Conservation (phyloP, 192 early-diverging fungal species). For the Haplosporangium gracile region DNA sequence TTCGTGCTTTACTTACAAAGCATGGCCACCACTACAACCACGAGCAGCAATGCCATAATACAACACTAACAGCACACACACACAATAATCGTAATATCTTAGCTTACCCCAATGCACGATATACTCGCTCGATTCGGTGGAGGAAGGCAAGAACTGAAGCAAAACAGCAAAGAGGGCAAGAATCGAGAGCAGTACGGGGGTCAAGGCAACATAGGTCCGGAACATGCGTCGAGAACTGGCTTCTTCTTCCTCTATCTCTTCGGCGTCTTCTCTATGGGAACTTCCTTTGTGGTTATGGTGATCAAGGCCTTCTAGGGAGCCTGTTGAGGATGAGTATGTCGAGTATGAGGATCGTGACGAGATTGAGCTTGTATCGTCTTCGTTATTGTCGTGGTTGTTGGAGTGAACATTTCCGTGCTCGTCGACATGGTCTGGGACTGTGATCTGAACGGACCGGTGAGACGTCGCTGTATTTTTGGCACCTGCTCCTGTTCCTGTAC, state of each 20-base stretch:
- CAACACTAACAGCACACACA: not conserved
- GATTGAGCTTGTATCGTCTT: slow-evolving; percentile 13
- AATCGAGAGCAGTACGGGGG: slow-evolving; percentile 33
- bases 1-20: not conserved
- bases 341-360: slow-evolving; percentile 41
- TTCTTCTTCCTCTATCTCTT: not conserved
- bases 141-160: slow-evolving; percentile 23
- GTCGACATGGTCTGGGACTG: slow-evolving; percentile 23
- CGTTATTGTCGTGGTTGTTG: not conserved
- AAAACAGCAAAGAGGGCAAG: slow-evolving; percentile 31
- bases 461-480: not conserved
- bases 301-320: not conserved
- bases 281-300: not conserved
- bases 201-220: slow-evolving; percentile 38
- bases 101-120: slow-evolving; percentile 45
- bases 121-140: slow-evolving; percentile 1
- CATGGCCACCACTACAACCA: not conserved
- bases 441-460: slow-evolving; percentile 25
- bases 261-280: not conserved
- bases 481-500: slow-evolving; percentile 8
- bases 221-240: slow-evolving; percentile 27
- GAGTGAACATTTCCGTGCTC: not conserved
- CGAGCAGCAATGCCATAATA: not conserved
- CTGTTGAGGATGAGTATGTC: slow-evolving; percentile 40
- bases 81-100: not conserved